A percentile compares a stretch with the other conserved stretches of the same genome.
Conservation (phyloP, 495 filamentous ascomycete genomes). For the Penicillium lividum region DNA sequence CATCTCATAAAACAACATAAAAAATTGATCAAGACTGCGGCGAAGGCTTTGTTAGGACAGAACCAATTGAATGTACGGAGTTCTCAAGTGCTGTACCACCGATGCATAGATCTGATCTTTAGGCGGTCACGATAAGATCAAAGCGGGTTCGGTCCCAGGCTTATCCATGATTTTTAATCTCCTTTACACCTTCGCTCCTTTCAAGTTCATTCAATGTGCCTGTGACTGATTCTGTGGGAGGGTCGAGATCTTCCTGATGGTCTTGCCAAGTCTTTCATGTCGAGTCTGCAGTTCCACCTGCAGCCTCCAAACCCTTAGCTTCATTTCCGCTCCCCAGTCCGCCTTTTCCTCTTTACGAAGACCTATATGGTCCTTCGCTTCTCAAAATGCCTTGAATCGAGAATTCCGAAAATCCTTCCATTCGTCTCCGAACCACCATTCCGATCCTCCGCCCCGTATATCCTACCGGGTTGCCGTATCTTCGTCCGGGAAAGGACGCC, state of each 20-base stretch:
- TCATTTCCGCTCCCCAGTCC: conserved; percentile 8
- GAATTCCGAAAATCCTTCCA: conserved; percentile 30
- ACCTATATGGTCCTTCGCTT: conserved; percentile 9
- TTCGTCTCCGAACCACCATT: conserved; percentile 22
- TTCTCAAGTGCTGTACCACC: no score
- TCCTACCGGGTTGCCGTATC: conserved; percentile 55
- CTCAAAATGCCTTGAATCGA: conserved; percentile 8
- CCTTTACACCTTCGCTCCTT: conserved; percentile 4
- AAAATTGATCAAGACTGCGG: no score
- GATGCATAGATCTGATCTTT: neutral
- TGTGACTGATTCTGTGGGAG: conserved; percentile 6
- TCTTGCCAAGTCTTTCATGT: conserved; percentile 31
- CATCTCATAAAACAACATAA: no score
- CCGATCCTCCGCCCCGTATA: conserved; percentile 29
- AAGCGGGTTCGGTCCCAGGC: conserved; percentile 11
- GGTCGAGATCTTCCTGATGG: conserved; percentile 26
- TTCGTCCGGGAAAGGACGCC: conserved; percentile 74
- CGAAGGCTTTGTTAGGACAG: no score
- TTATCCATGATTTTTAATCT: conserved; percentile 26
- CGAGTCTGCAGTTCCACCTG: conserved; percentile 45
- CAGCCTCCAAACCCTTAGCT: conserved; percentile 35
- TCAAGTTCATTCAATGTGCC: conserved; percentile 10
- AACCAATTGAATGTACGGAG: neutral
- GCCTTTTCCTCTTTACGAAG: conserved; percentile 8
- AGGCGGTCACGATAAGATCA: conserved; percentile 12